These are phyloP conservation scores for Thelephora aurantiotincta DNA, from an alignment of 768 basidiomycete species.

Conservation along the genomic window DNA sequence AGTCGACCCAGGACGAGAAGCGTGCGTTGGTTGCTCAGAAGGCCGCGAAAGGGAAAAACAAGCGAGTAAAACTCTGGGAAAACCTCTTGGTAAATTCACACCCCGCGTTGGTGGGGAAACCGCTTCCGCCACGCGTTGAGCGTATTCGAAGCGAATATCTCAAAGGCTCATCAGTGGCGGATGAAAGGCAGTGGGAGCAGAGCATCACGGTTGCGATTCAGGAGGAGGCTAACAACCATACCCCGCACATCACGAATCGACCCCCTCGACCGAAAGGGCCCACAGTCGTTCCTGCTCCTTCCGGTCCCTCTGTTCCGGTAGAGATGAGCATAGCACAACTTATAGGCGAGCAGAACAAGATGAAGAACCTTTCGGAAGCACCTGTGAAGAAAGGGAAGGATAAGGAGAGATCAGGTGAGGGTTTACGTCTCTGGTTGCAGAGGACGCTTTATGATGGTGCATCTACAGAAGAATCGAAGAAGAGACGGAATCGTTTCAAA, in stretches of 20 bases:
- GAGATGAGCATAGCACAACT: constrained; percentile 39
- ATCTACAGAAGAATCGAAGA: constrained; percentile 9
- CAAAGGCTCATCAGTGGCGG: constrained; percentile 36
- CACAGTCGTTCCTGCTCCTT: constrained; percentile 11
- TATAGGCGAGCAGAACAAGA: constrained; percentile 32
- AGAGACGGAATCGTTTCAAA: constrained; percentile 53
- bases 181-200: constrained; percentile 45
- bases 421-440: neutral
- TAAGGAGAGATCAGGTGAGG: constrained; percentile 18
- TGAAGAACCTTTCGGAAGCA: constrained; percentile 14
- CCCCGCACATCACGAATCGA: constrained; percentile 17
- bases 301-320: constrained; percentile 27
- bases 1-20: constrained; percentile 10
- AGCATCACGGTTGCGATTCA: constrained; percentile 42
- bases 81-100: constrained; percentile 38
- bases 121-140: constrained; percentile 35
- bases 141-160: constrained; percentile 43
- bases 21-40: constrained; percentile 44
- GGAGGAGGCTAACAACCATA: constrained; percentile 22
- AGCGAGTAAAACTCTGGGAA: constrained; percentile 57
- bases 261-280: constrained; percentile 7
- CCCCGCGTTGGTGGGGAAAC: constrained; percentile 34
- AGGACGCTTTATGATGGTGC: neutral
- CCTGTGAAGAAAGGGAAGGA: constrained; percentile 12
- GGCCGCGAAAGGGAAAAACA: constrained; percentile 42